Evolutionary conservation across 2,329 filamentous ascomycete genomes (phyloP), one percentile per base, ranked within the genome.

Genomic region (Colletotrichum plurivorum): DNA sequence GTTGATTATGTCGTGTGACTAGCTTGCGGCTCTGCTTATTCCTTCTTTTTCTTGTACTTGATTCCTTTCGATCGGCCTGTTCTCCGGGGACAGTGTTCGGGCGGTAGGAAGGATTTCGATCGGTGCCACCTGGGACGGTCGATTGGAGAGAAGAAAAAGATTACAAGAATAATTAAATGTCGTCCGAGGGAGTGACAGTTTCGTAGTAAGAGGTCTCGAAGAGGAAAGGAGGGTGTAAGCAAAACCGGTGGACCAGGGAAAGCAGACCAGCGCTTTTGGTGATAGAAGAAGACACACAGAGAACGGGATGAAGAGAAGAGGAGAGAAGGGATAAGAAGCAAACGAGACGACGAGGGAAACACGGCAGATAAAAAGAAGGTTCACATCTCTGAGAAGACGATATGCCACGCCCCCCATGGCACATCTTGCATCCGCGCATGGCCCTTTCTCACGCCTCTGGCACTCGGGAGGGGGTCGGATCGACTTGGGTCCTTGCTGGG

Each of bases 261-360:
- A 85, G 83, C 84, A 84, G 82, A 84, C 84, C 84, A 84, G 84
- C 80, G 84, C 84, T 85, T 84, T 79, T 76, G 74, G 71, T 76
- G 73, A 73, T 71, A 72, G 76, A 75, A 71, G 75, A 79, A 78
- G 71, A 70, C 71, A 73, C 72, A 75, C 72, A 66, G 72, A 72
- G 63, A 69, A 70, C 72, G 69, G 72, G 53, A 71, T 69, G 49
- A 63, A 67, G 63, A 70, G 54, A 52, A 62, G 49, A 70, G 56
- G 59, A 39, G 71, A 61, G 55, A 52, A 69, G 67, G 71, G 72
- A 75, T 73, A n/a, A 4, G 15, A 76, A 74, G 72, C 76, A 76
- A 76, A 73, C 3, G n/a, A 45, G 4, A 16, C 20, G 56, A 48
- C 51, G 63, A 59, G 72, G 66, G 67, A 71, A 69, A 70, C 56